Evolutionary conservation across 768 basidiomycete species (phyloP), one percentile per base, ranked within the genome.

Genomic region (Lactarius indigo): DNA sequence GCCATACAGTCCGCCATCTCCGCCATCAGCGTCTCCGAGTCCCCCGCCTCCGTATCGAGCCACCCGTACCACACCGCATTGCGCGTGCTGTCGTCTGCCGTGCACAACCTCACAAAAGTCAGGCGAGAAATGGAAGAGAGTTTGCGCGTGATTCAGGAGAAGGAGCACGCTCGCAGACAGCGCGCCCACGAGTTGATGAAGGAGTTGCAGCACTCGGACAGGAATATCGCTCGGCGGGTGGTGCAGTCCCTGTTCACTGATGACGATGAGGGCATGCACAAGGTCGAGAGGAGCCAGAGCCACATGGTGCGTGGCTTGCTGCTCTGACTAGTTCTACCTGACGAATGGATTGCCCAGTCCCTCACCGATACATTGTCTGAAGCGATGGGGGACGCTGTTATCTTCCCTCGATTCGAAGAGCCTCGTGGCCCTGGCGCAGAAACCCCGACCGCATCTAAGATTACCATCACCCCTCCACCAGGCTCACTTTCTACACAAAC

Each of bases 11-110:
- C 81, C 18, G 82, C 85, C 4, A 83, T 92, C 28, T 82, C 89
- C 0, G 77, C 76, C 23, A 75, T 89, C 17, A 73, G 78, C 62
- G 66, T 71, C 15, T 74, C 80, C 4, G 81, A 84, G 41, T 81
- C 84, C 0, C 82, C 83, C 1, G 80, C 82, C 7, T 80, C 84
- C 56, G 70, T 77, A 2, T 71, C 81, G 37, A 74, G 69, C 31
- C 83, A 87, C 71, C 86, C 90, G 1, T 90, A 90, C 69, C 87
- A 90, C 69, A 78, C 85, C 1, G 83, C 87, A 2, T 72, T 94
- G 18, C 85, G 92, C 26, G 80, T 87, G 6, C 77, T 94, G 20
- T 92, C 92, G 0, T 83, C 85, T 1, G 88, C 90, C 1, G 76
- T 90, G 12, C 78, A 85, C 59, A 85, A 82, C 63, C 73, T 92